phyloP scores from a whole-genome alignment of 164 flowering plant species.

The Sedum album region DNA sequence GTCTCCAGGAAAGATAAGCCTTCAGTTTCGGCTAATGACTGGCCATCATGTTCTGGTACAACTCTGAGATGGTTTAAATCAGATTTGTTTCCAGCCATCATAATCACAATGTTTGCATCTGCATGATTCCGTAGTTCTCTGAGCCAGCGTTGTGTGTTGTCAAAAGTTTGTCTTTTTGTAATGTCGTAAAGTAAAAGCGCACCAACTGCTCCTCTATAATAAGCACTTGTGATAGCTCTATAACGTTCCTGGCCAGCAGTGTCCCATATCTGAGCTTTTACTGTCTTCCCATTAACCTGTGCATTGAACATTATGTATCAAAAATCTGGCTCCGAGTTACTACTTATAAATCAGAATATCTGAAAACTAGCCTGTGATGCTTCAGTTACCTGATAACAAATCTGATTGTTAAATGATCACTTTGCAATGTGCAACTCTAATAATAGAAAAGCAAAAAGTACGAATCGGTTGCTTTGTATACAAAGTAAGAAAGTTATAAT shows the following conservation, averaged over 20 bases:
- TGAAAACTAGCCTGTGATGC: too few relatives aligned
- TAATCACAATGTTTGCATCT: slow-evolving; percentile 58
- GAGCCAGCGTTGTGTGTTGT: slow-evolving; percentile 57
- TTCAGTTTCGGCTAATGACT: slow-evolving; percentile 48
- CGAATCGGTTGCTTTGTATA: too few relatives aligned
- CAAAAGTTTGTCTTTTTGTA: slow-evolving; percentile 58
- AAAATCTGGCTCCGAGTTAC: too few relatives aligned
- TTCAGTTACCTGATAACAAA: too few relatives aligned
- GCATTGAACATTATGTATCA: not conserved
- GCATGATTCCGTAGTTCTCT: slow-evolving; percentile 57
- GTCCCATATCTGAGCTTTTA: slow-evolving; percentile 68
- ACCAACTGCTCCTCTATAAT: slow-evolving; percentile 64
- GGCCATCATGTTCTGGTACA: slow-evolving; percentile 45
- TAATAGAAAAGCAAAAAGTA: too few relatives aligned
- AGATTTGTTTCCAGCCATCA: slow-evolving; percentile 63
- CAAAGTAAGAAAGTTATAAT: too few relatives aligned
- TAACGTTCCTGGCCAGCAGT: slow-evolving; percentile 60
- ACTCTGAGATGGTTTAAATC: slow-evolving; percentile 53
- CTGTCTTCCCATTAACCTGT: slow-evolving; percentile 62
- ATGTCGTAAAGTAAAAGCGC: slow-evolving; percentile 55
- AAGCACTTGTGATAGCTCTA: slow-evolving; percentile 57
- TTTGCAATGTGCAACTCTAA: too few relatives aligned
- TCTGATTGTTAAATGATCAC: too few relatives aligned
- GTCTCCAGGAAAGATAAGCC: slow-evolving; percentile 59
- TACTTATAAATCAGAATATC: too few relatives aligned